Evolutionary conservation across 345 rosid species (phyloP), one percentile per base, ranked within the genome.

Genomic region (Euphorbia pulcherrima): DNA sequence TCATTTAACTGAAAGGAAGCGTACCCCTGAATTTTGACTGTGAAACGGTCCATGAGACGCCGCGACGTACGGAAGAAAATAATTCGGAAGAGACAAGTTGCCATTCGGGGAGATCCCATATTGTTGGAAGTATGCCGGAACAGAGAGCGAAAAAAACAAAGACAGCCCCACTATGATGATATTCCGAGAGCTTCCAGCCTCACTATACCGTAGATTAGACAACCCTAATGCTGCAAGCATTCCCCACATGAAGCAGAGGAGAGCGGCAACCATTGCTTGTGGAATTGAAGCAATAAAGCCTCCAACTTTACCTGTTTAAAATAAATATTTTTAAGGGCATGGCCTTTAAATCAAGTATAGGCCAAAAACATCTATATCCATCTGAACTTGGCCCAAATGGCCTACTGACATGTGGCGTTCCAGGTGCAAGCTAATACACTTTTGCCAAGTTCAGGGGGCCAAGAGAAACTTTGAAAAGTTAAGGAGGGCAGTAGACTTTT

Each of bases 191-290:
- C 99, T 93, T 78, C 99, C 99, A 33, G 99, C 99, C 77, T 90
- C 99, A 58, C 99, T 93, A 40, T 93, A 93, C 2, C 99, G 91
- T 63, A 93, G 82, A 80, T 93, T 93, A 24, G 99, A 93, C 72
- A 93, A 77, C 60, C 99, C 99, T 71, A 90, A 82, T 5, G 99
- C 99, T 11, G 95, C 68, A 67, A 94, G 91, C 96, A 91, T 84
- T 52, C 89, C 99, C 97, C 97, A 94, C 99, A 94, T 94, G 80
- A 87, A 87, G 82, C 99, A 90, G 33, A 94, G 92, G 60, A 94
- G 96, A 65, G 97, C 90, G 65, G 97, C 99, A 75, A 94, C 96
- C 90, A 94, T 94, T 79, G 91, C 97, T 80, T 84, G 77, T 10
- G 97, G 97, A 73, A 91, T 91, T 7, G 95, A 94, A 76, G 99